Base-by-base conservation (phyloP, 345 rosid species). In the Citrus reticulata region DNA sequence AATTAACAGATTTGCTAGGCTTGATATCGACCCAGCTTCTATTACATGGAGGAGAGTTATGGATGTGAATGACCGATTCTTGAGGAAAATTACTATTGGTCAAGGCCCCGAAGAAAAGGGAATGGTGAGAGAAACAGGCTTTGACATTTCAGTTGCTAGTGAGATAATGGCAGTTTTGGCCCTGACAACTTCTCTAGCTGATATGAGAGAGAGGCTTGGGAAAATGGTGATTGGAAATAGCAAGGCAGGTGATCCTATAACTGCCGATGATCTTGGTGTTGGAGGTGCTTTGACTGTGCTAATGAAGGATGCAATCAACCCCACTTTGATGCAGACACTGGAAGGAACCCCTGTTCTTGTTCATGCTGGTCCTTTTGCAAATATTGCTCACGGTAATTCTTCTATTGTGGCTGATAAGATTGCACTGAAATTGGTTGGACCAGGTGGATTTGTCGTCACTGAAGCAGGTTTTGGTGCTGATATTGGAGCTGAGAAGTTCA, bases 111-210 rank as follows among this genome's bases (percentile, higher is more conserved):
- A 97, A 73, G 99, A 97, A 55, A 97, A 91, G 80, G 99, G 98
- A 72, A 94, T 94, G 98, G 86, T 91, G 58, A 93, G 99, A 84
- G 99, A 92, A 85, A 94, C 99, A 1, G 93, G 98, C 68, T 97
- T 97, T 78, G 98, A 97, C 77, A 97, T 97, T 66, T 88, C 99
- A 57, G 99, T 97, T 79, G 99, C 99, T 68, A 97, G 98, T 83
- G 99, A 97, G 86, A 97, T 97, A 81, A 97, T 97, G 99, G 99
- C 98, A 73, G 99, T 97, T 81, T 85, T 97, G 85, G 99, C 99
- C 75, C 92, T 94, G 69, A 97, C 99, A 29, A 93, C 97, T 8
- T 94, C 98, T 79, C 89, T 94, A 22, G 91, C 91, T 82, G 98
- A 97, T 87, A 97, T 93, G 99, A 91, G 98, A 81, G 99, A 94